Evolutionary conservation across 1,284 basidiomycete genomes (phyloP).

Genomic region (Inonotus hispidus): DNA sequence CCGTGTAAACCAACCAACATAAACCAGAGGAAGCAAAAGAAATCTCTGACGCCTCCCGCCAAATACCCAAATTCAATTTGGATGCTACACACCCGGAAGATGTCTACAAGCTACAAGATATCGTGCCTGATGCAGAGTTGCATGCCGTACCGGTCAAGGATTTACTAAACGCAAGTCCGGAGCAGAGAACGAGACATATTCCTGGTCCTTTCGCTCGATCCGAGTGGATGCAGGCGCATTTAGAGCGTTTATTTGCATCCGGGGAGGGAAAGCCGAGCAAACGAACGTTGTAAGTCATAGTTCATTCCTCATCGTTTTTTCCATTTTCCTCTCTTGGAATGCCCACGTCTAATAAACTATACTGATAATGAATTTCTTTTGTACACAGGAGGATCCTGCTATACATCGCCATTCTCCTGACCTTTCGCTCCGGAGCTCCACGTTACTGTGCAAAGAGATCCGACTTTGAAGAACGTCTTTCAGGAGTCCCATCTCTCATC

Average conservation of each 20-base stretch:
- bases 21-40: slow-evolving; percentile 58
- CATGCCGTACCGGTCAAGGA: slow-evolving; percentile 52
- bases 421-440: slow-evolving; percentile 50
- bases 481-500: slow-evolving; percentile 55
- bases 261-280: slow-evolving; percentile 46
- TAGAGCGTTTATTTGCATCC: slow-evolving; percentile 30
- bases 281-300: slow-evolving; percentile 44
- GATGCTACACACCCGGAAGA: slow-evolving; percentile 62
- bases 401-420: slow-evolving; percentile 75
- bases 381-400: slow-evolving; percentile 63
- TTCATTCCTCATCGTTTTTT: slow-evolving; percentile 2
- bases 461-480: slow-evolving; percentile 49
- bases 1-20: slow-evolving; percentile 1
- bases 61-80: slow-evolving; percentile 69
- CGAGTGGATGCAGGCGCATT: slow-evolving; percentile 64
- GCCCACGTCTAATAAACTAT: too few relatives aligned
- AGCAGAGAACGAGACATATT: slow-evolving; percentile 50
- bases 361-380: neutral
- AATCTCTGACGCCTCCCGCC: slow-evolving; percentile 53
- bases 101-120: slow-evolving; percentile 69
- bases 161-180: slow-evolving; percentile 44
- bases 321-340: too few relatives aligned
- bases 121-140: slow-evolving; percentile 77
- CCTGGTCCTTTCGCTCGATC: slow-evolving; percentile 51
- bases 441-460: slow-evolving; percentile 43